Conservation (phyloP, 2,329 filamentous ascomycete genomes). For the Aspergillus japonicus region DNA sequence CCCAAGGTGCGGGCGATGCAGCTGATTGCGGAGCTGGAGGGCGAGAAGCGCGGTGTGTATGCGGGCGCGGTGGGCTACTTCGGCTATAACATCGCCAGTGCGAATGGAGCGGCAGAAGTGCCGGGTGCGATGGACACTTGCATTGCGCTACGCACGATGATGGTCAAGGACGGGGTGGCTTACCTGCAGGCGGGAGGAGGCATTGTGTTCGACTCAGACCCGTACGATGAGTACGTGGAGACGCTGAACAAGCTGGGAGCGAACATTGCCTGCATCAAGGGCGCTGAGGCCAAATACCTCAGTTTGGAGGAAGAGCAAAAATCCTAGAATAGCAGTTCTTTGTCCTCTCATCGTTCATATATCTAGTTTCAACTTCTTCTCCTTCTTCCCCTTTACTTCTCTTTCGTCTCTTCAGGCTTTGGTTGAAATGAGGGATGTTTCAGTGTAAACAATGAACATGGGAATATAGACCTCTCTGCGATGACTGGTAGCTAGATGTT, state of each 20-base stretch:
- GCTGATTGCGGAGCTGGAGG: slow-evolving; percentile 89
- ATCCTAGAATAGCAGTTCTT: not conserved
- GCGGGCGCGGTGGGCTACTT: slow-evolving; percentile 97
- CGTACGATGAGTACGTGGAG: slow-evolving; percentile 88
- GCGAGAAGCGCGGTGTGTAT: slow-evolving; percentile 92
- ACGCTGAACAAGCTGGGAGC: slow-evolving; percentile 94
- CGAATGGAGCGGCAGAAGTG: slow-evolving; percentile 57
- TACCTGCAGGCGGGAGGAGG: slow-evolving; percentile 86
- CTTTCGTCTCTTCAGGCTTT: not conserved
- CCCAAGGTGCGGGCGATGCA: slow-evolving; percentile 98
- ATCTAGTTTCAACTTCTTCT: not conserved
- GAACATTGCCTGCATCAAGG: slow-evolving; percentile 83
- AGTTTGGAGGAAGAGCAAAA: slow-evolving; percentile 37
- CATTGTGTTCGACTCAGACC: slow-evolving; percentile 92
- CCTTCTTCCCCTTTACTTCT: not conserved
- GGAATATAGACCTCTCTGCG: not conserved
- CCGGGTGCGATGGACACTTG: slow-evolving; percentile 92
- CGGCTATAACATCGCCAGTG: slow-evolving; percentile 73
- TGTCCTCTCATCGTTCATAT: not conserved
- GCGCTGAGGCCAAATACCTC: slow-evolving; percentile 71
- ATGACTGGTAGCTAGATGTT: not conserved
- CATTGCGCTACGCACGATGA: slow-evolving; percentile 84
- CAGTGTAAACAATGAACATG: not conserved
- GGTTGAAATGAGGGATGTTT: not conserved
- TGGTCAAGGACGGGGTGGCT: slow-evolving; percentile 84